A percentile compares a stretch with the other conserved stretches of the same genome.
Conservation (phyloP, 176 grass and related monocot species). For the Lolium rigidum region DNA sequence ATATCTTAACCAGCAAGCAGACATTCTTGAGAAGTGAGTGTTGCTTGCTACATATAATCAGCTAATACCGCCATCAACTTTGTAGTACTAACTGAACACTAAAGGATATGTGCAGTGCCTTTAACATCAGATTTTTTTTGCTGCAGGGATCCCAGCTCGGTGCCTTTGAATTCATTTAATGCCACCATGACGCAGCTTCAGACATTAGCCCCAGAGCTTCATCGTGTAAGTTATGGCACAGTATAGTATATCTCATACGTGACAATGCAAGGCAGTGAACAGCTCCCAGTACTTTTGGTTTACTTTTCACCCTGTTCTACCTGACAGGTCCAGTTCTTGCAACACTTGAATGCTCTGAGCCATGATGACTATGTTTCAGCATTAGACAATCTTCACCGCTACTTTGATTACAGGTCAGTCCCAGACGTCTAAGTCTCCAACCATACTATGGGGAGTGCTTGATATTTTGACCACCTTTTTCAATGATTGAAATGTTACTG, state of each 20-base stretch:
- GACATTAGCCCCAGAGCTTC: constrained; percentile 79
- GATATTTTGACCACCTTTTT: constrained; percentile 35
- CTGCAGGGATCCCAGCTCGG: constrained; percentile 73
- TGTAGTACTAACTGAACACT: constrained; percentile 22
- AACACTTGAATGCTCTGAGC: constrained; percentile 86
- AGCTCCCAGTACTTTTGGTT: constrained; percentile 14
- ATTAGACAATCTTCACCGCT: constrained; percentile 87
- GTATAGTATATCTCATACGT: constrained; percentile 33
- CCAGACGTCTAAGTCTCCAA: constrained; percentile 20
- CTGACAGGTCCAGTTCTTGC: constrained; percentile 85
- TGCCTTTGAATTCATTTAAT: constrained; percentile 95
- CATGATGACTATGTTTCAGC: constrained; percentile 89
- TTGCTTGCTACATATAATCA: constrained; percentile 33
- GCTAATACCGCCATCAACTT: constrained; percentile 25
- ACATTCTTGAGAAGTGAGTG: constrained; percentile 87
- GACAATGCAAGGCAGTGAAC: constrained; percentile 16
- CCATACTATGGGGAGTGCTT: neutral
- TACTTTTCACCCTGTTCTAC: constrained; percentile 36
- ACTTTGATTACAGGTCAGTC: constrained; percentile 92
- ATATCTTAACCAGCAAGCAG: constrained; percentile 91
- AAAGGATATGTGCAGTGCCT: constrained; percentile 24
- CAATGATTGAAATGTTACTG: neutral
- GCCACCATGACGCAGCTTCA: constrained; percentile 74
- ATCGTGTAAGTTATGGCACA: constrained; percentile 80
- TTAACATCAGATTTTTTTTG: constrained; percentile 27